Evolutionary conservation across 805 yeast species (phyloP), one percentile per base, ranked within the genome.

Genomic region (Kodamaea kakaduensis): DNA sequence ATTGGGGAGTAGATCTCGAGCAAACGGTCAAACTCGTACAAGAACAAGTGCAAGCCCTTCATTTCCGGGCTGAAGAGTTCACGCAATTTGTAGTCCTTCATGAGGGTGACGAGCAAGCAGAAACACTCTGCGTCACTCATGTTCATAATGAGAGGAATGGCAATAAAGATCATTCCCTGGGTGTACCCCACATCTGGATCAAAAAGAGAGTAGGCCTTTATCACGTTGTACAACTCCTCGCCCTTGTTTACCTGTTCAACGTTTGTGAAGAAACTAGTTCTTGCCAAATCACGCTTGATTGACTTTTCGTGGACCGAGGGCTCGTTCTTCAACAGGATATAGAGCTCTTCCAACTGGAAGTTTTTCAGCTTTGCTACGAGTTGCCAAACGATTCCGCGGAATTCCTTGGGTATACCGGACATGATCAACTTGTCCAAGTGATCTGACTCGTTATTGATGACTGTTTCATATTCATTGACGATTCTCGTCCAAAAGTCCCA

Each of bases 111-210:
- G 29, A 90, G 66, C 47, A 89, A 57, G 41, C 93, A 78, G 60
- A 90, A 90, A 3, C 95, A 79, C 55, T 90, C 97, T 30, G 81
- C 70, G 45, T 89, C 96, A 24, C 65, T 71, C 79, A 87, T 75
- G 47, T 85, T 85, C 65, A 89, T 69, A 29, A 88, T 64, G 31
- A 93, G 59, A 2, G 98, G 97, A 5, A 87, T 87, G 0, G 85
- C 76, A 28, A 93, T 77, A 52, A 93, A 93, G 1, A 95, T 95
- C 96, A 93, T 88, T 6, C 98, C 97, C 59, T 93, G 98, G 2
- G 97, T 93, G 52, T 93, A 93, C 0, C 98, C 98, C 33, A 93
- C 96, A 34, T 89, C 97, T 1, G 84, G 78, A 56, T 93, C 97
- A 55, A 76, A 82, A 31, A 86, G 61, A 15, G 93, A 78, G 61